Base-by-base conservation (phyloP, 2,329 filamentous ascomycete species). In the Aaosphaeria pasadenensis region DNA sequence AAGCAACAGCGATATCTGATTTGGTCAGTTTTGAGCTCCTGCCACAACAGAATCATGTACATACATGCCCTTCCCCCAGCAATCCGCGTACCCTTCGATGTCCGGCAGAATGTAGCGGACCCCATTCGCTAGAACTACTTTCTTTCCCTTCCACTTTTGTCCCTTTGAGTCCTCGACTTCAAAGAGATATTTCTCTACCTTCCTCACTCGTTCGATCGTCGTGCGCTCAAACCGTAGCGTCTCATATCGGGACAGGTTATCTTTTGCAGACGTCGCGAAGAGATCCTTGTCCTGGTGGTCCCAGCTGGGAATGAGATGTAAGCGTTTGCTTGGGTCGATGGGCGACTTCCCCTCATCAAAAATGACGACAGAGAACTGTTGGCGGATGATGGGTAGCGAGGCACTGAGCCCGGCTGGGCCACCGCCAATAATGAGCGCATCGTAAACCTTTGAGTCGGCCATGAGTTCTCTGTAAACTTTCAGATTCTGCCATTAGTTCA, bases 1-100 rank as follows among this genome's bases (percentile, higher is more conserved):
- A 81, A 82, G 4, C 83, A 69, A 52, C 79, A 83, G 57, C 82
- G 78, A 51, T 77, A 82, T 24, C 55, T 58, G n/a, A n/a, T 9
- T n/a, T 36, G 17, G 17, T 24, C 2, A 24, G 17, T 24, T 24
- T 24, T 2, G 17, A 24, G 17, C 17, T 24, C 2, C 17, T 9
- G 35, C 30, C 43, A 3, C 2, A n/a, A 36, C 28, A 17, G n/a
- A 9, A 24, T 39, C 3, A 33, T n/a, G 17, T 9, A 11, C 36
- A 17, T 30, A 49, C 47, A 49, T 46, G 43, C n/a, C 24, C n/a
- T 36, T 44, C 13, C 9, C 31, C 48, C 48, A 53, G 5, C 31
- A 42, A 5, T 46, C 45, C 5, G 6, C 40, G 32, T 50, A 84
- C 0, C 82, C 81, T 2, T 44, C 30, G 39, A 82, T 75, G 24